These are phyloP conservation scores for Pseudonitzschia delicatissima DNA, from an alignment of 108 stramenopile genomes.

Conservation along the genomic window DNA sequence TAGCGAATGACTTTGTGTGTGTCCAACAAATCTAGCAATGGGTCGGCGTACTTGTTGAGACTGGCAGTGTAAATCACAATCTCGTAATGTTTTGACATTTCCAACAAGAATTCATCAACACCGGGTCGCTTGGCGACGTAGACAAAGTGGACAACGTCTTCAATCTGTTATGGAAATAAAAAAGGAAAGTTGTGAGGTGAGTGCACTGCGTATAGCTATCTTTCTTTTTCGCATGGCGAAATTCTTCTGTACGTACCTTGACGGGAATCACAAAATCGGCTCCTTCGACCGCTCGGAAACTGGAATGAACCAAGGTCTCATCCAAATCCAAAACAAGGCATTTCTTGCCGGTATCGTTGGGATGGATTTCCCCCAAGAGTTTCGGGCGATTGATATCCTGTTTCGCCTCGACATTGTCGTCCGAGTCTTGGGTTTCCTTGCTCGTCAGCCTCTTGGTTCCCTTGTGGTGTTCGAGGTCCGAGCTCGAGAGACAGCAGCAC, in stretches of 20 bases:
- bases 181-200: slow-evolving; percentile 2
- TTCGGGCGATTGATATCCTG: slow-evolving; percentile 35
- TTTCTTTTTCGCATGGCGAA: too few species aligned
- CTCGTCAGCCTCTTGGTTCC: slow-evolving; percentile 17
- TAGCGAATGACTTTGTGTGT: slow-evolving; percentile 74
- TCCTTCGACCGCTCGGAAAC: slow-evolving; percentile 91
- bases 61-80: slow-evolving; percentile 98
- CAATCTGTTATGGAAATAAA: slow-evolving; percentile 59
- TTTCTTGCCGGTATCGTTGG: slow-evolving; percentile 78
- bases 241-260: slow-evolving; percentile 84
- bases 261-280: slow-evolving; percentile 99
- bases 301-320: slow-evolving; percentile 98
- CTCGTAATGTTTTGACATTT: slow-evolving; percentile 95
- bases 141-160: slow-evolving; percentile 94
- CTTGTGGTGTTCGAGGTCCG: not conserved
- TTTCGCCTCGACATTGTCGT: not conserved
- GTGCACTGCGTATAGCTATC: too few species aligned
- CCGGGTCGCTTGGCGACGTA: slow-evolving; percentile 97
- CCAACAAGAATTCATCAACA: slow-evolving; percentile 93
- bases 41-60: slow-evolving; percentile 97
- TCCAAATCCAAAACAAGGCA: slow-evolving; percentile 97
- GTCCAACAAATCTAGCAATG: slow-evolving; percentile 94
- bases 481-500: slow-evolving; percentile 76
- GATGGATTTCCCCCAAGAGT: slow-evolving; percentile 58
- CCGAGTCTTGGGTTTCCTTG: slow-evolving; percentile 19